Evolutionary conservation across 192 early-diverging fungal species (phyloP).

Genomic region (Coemansia sp.): DNA sequence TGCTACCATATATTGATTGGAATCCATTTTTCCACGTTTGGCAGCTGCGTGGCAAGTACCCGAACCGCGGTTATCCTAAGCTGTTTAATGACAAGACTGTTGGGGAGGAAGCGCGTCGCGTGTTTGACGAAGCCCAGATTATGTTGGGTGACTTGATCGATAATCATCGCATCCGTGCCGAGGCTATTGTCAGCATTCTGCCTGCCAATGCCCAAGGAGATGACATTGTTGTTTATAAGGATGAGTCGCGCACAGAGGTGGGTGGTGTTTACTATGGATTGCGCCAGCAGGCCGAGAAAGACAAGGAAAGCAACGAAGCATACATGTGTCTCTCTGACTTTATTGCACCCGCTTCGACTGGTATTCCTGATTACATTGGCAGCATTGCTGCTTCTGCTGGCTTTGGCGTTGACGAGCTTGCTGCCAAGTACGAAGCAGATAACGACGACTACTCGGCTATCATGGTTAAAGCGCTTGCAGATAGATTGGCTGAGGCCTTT

Average conservation of each 20-base stretch:
- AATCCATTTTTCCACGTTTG: conserved; percentile 99
- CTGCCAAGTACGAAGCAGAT: conserved; percentile 72
- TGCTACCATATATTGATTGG: conserved; percentile 93
- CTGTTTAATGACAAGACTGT: conserved; percentile 96
- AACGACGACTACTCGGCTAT: conserved; percentile 91
- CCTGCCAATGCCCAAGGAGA: conserved; percentile 87
- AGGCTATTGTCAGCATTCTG: conserved; percentile 82
- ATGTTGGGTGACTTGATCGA: conserved; percentile 81
- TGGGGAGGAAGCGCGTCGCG: conserved; percentile 83
- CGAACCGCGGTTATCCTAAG: conserved; percentile 95
- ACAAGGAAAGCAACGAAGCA: conserved; percentile 78
- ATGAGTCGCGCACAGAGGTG: conserved; percentile 67
- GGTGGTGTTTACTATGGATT: conserved; percentile 82
- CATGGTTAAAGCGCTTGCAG: conserved; percentile 94
- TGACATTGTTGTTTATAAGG: conserved; percentile 84
- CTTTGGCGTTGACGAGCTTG: conserved; percentile 87
- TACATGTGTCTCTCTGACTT: conserved; percentile 92
- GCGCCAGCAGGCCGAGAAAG: conserved; percentile 82
- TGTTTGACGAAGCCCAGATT: conserved; percentile 80
- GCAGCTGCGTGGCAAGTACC: conserved; percentile 94
- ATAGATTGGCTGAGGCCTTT: conserved; percentile 89
- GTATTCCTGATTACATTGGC: conserved; percentile 82
- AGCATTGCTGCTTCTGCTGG: conserved; percentile 87
- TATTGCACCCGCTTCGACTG: conserved; percentile 75
- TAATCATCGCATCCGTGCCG: conserved; percentile 69